Conservation (phyloP, 108 stramenopile species). For the Cylindrotheca closterium region DNA sequence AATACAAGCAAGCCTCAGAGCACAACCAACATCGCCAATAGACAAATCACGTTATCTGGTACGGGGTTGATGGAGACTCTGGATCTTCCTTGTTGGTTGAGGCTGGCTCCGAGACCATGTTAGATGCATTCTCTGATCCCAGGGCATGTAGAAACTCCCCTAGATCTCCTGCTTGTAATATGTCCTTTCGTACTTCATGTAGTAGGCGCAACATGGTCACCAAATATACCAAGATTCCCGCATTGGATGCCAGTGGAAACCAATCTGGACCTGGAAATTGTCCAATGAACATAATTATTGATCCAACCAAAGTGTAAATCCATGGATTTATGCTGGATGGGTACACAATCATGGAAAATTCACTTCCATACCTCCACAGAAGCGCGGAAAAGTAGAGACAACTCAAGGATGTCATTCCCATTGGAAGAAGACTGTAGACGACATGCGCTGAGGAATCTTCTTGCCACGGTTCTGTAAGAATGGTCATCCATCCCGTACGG, state of each 20-base stretch:
- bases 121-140: constrained; percentile 12
- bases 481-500: constrained; percentile 28
- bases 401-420: constrained; percentile 11
- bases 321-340: constrained; percentile 25
- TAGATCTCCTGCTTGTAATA: constrained; percentile 27
- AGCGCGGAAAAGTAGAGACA: constrained; percentile 29
- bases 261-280: constrained; percentile 31
- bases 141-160: constrained; percentile 33
- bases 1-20: too few relatives aligned
- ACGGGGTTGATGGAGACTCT: too few relatives aligned
- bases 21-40: too few relatives aligned
- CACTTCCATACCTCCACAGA: constrained; percentile 36
- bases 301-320: constrained; percentile 27
- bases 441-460: background rate
- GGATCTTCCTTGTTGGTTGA: too few relatives aligned
- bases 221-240: constrained; percentile 29
- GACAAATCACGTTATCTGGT: too few relatives aligned
- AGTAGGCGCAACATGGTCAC: constrained; percentile 16
- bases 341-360: constrained; percentile 34
- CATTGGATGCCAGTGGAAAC: constrained; percentile 21
- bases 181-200: constrained; percentile 33
- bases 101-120: background rate
- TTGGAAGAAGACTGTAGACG: constrained; percentile 19
- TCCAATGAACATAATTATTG: constrained; percentile 12
- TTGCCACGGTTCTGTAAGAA: constrained; percentile 9